Evolutionary conservation across 805 yeast species (phyloP), one percentile per base, ranked within the genome.

Genomic region (Wickerhamomyces alni): DNA sequence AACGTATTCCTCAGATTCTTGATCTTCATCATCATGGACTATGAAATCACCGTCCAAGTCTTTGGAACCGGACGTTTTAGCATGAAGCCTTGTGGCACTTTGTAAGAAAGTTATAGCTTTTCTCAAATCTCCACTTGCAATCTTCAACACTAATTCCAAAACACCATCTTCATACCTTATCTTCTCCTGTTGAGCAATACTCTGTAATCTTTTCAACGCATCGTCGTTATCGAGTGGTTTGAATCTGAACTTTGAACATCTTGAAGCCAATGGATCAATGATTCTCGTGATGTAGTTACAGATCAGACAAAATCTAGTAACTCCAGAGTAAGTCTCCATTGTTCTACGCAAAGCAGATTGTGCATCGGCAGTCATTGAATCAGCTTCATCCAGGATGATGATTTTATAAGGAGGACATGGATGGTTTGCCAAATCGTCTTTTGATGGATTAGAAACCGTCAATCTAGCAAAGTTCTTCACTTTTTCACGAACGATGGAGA

Each of bases 341-440:
- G 95, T 91, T 62, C 99, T 75, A 65, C 99, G 77, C 47, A 93
- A 69, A 1, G 99, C 99, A 40, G 88, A 77, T 58, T 93, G 99
- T 0, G 99, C 99, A 52, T 87, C 97, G 32, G 87, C 75, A 9
- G 99, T 93, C 97, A 93, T 93, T 11, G 96, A 87, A 61, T 93
- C 97, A 1, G 97, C 97, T 62, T 89, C 97, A 65, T 89, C 97
- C 39, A 93, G 65, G 32, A 93, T 86, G 47, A 93, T 83, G 52
- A 93, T 78, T 59, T 93, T 93, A 63, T 86, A 93, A 5, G 98
- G 97, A 1, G 99, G 98, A 57, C 98, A 91, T 2, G 98, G 96
- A 63, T 88, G 89, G 16, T 78, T 73, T 30, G 66, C 75, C 37
- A 74, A 61, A 51, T 84, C 93, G 30, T 79, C 82, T 13, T 70